These are phyloP conservation scores for Arachnopeziza araneosa DNA, from an alignment of 2,329 filamentous ascomycete genomes.

Conservation along the genomic window DNA sequence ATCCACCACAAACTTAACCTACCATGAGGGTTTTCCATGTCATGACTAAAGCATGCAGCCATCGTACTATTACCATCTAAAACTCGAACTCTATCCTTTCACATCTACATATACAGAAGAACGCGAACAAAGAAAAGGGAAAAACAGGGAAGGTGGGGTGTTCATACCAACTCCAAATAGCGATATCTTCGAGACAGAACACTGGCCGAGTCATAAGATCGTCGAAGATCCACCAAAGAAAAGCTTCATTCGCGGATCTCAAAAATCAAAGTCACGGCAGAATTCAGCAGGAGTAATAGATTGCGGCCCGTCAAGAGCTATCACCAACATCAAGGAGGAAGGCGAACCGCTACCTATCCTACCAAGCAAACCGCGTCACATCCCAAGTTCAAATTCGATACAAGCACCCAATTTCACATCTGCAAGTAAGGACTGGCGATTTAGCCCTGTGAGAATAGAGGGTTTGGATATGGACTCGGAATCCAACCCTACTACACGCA, in stretches of 20 bases:
- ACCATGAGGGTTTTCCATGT: background rate
- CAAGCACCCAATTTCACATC: background rate
- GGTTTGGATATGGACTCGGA: constrained; percentile 65
- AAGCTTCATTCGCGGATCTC: background rate
- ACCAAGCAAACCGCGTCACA: background rate
- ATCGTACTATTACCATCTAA: constrained; percentile 59
- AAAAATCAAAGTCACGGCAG: background rate
- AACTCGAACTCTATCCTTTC: constrained; percentile 54
- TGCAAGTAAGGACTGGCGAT: constrained; percentile 63
- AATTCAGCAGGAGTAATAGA: constrained; percentile 19
- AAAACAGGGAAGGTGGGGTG: constrained; percentile 23
- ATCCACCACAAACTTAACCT: background rate
- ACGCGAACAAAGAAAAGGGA: constrained; percentile 5
- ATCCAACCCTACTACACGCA: constrained; percentile 3
- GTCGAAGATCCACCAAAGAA: background rate
- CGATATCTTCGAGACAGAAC: constrained; percentile 35
- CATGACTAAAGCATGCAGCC: constrained; percentile 17
- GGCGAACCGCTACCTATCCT: background rate
- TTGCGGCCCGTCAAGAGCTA: constrained; percentile 28
- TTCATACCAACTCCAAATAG: constrained; percentile 47
- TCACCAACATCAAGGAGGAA: constrained; percentile 21
- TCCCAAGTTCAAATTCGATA: background rate
- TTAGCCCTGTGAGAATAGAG: constrained; percentile 71
- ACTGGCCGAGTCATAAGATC: constrained; percentile 21
- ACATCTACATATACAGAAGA: constrained; percentile 21